Base-by-base conservation (phyloP, 2,329 filamentous ascomycete species). In the Helotiales sp. region DNA sequence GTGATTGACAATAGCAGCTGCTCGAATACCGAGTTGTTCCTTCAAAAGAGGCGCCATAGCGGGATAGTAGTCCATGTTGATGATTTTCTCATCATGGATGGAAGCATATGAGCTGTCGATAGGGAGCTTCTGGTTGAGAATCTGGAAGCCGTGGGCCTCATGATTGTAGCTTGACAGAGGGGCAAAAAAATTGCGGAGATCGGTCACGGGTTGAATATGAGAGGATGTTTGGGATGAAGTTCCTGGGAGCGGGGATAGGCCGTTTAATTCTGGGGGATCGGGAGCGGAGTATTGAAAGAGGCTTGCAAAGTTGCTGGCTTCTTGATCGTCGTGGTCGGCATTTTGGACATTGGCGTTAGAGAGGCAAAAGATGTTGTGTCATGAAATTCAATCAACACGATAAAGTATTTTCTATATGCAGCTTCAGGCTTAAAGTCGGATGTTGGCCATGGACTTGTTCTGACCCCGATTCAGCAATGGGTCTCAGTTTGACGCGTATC, bases 51-150 rank as follows among this genome's bases (percentile, higher is more conserved):
- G n/a, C 2, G 13, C n/a, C 13, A 61, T 61, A 6, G 58, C 24
- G 22, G 58, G 58, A 43, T 49, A 61, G 26, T 61, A 61, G 11
- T 22, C 10, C 43, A 15, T 47, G n/a, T 32, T 49, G 24, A 61
- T 61, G 24, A 49, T n/a, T 61, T 61, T 4, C 24, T 26, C 40
- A 22, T 61, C n/a, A 8, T 61, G 40, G 11, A 61, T n/a, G 28
- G 58, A 61, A 3, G 2, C 40, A 20, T 47, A 22, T 13, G 58
- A 61, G 40, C 20, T 24, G 11, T 47, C 32, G 17, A 61, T 45
- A 22, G 58, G 58, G 28, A 61, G 58, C 8, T 47, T n/a, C 6
- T 61, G 58, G n/a, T 32, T n/a, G 17, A 61, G 58, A 22, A 61
- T 61, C 32, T 61, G 58, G n/a, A 61, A 61, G 10, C 58, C 58